Evolutionary conservation across 352 stramenopile species (phyloP).

Genomic region (Globisporangium ultimum): DNA sequence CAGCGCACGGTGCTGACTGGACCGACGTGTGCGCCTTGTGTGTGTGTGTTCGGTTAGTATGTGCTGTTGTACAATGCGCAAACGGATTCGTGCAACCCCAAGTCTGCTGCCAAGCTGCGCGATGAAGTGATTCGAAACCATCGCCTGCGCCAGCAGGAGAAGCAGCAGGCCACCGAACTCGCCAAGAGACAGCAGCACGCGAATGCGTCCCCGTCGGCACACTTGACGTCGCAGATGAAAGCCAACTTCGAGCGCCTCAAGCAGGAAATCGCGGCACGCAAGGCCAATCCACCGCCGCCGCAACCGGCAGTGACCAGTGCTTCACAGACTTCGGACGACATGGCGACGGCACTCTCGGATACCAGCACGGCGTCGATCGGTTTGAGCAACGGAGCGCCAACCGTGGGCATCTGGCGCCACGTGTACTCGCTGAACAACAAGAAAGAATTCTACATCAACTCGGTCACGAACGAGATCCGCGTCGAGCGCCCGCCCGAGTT

Average conservation of each 20-base stretch:
- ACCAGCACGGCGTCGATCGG: constrained; percentile 7
- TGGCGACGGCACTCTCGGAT: background rate
- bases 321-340: constrained; percentile 10
- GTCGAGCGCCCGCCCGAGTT: constrained; percentile 46
- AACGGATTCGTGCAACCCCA: constrained; percentile 75
- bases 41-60: constrained; percentile 34
- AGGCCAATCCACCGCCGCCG: constrained; percentile 36
- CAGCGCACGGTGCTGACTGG: background rate
- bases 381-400: constrained; percentile 6
- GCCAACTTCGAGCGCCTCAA: constrained; percentile 72
- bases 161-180: constrained; percentile 31
- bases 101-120: constrained; percentile 51
- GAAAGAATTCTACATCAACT: constrained; percentile 80
- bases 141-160: constrained; percentile 59
- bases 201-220: constrained; percentile 22
- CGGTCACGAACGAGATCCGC: constrained; percentile 68
- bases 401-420: constrained; percentile 58
- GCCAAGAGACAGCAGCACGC: constrained; percentile 20
- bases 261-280: constrained; percentile 64
- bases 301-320: constrained; percentile 10
- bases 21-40: background rate
- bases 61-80: constrained; percentile 78
- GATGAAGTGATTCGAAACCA: constrained; percentile 74
- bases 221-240: constrained; percentile 56
- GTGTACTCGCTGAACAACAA: constrained; percentile 59